These are phyloP conservation scores for Neurospora tetrasperma DNA, from an alignment of 495 filamentous ascomycete species.

Conservation along the genomic window DNA sequence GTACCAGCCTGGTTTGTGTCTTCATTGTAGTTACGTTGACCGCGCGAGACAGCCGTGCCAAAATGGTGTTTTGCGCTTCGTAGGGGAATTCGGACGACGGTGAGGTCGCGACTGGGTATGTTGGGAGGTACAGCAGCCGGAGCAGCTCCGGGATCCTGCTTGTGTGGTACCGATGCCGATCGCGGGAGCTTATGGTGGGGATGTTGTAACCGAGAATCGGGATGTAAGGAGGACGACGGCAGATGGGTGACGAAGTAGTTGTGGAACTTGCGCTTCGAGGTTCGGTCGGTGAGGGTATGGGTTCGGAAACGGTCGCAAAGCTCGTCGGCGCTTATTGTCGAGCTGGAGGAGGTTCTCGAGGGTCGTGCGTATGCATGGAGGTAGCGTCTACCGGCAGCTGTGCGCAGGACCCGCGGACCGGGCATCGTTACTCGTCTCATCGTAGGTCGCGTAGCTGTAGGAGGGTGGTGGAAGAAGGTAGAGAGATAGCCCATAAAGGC, in stretches of 20 bases:
- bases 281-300: conserved; percentile 1
- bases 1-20: conserved; percentile 92
- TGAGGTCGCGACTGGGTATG: conserved; percentile 63
- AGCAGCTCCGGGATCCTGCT: conserved; percentile 36
- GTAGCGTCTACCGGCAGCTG: conserved; percentile 10
- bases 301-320: conserved; percentile 2
- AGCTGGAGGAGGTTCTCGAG: conserved; percentile 4
- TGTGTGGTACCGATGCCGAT: conserved; percentile 72
- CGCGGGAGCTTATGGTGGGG: conserved; percentile 79
- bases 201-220: conserved; percentile 55
- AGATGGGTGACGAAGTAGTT: conserved; percentile 96
- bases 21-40: conserved; percentile 79
- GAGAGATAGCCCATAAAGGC: conserved; percentile 37
- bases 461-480: conserved; percentile 33
- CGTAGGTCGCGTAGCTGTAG: background rate
- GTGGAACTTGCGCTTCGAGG: conserved; percentile 58
- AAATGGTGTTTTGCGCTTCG: conserved; percentile 94
- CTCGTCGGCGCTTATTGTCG: conserved; percentile 1
- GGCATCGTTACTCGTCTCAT: conserved; percentile 8
- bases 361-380: conserved; percentile 6
- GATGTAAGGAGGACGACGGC: conserved; percentile 85
- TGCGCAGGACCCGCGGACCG: conserved; percentile 5
- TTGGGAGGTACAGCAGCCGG: conserved; percentile 48
- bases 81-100: conserved; percentile 95
- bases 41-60: conserved; percentile 67